Base-by-base conservation (phyloP, 257 asterid genomes). In the Capsicum rhomboideum region DNA sequence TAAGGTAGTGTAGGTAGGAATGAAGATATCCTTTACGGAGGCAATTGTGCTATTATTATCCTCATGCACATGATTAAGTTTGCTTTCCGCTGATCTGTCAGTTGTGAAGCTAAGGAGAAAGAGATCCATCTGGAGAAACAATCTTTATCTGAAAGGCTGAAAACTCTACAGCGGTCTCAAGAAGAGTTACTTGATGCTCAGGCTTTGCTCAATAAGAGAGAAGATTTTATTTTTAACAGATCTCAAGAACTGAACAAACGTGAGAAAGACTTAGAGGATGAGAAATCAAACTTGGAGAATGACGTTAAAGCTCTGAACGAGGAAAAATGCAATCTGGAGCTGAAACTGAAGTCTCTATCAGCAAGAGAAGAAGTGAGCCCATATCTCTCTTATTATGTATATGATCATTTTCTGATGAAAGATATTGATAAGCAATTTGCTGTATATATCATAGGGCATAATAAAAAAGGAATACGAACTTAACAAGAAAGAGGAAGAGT, bases 151-250 rank as follows among this genome's bases (percentile, higher is more conserved):
- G 98, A 91, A 84, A 95, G 97, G 89, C 97, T 92, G 83, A 95
- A 90, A 83, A 86, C 88, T 82, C 85, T 91, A 91, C 98, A 95
- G 92, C 93, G 91, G 81, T 88, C 91, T 11, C 93, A 95, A 85
- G 96, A 94, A 88, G 90, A 95, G 67, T 85, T 97, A 82, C 89
- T 95, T 84, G 99, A 95, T 84, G 91, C 91, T 69, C 98, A 95
- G 88, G 90, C 97, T 85, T 88, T 93, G 87, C 90, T 91, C 81
- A 97, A 97, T 85, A 97, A 94, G 88, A 94, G 99, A 83, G 97
- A 95, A 85, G 99, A 94, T 37, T 74, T 90, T 84, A 82, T 95
- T 84, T 90, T 91, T 69, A 90, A 82, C 85, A 87, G 88, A 93
- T 89, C 96, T 83, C 93, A 91, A 87, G 97, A 91, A 86, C 83